These are phyloP conservation scores for Claviceps sp. DNA, from an alignment of 2,329 filamentous ascomycete genomes.

Conservation along the genomic window DNA sequence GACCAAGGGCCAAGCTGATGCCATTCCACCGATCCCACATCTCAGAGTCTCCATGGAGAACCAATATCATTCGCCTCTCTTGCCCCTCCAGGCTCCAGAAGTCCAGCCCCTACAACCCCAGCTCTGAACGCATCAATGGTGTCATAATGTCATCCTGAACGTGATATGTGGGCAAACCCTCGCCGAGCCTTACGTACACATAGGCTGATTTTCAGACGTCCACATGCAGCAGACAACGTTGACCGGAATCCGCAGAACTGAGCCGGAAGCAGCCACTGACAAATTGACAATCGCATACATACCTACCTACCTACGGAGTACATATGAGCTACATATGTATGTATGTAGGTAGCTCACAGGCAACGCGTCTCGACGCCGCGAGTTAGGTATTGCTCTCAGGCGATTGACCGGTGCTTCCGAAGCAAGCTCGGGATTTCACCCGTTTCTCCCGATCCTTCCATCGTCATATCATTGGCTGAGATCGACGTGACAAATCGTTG, in stretches of 20 bases:
- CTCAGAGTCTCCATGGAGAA: no score
- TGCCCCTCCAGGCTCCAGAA: neutral
- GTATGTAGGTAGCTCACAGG: neutral
- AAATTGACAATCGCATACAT: neutral
- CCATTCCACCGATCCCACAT: no score
- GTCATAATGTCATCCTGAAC: neutral
- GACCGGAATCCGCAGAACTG: neutral
- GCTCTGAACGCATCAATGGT: neutral
- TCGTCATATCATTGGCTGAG: neutral
- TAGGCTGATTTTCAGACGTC: neutral
- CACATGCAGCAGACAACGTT: neutral
- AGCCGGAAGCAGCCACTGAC: neutral
- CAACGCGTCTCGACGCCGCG: neutral
- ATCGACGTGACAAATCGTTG: neutral
- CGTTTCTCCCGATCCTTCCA: neutral
- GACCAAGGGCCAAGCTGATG: no score
- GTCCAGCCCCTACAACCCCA: neutral
- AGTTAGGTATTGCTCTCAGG: neutral
- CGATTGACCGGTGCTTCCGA: neutral
- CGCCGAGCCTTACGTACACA: neutral
- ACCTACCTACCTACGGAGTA: no score
- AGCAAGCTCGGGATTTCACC: neutral
- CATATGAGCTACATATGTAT: no score
- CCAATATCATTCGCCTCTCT: neutral
- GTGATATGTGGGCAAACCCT: neutral